phyloP scores from a whole-genome alignment of 2,329 filamentous ascomycete genomes.

The Apiospora pterosperma region DNA sequence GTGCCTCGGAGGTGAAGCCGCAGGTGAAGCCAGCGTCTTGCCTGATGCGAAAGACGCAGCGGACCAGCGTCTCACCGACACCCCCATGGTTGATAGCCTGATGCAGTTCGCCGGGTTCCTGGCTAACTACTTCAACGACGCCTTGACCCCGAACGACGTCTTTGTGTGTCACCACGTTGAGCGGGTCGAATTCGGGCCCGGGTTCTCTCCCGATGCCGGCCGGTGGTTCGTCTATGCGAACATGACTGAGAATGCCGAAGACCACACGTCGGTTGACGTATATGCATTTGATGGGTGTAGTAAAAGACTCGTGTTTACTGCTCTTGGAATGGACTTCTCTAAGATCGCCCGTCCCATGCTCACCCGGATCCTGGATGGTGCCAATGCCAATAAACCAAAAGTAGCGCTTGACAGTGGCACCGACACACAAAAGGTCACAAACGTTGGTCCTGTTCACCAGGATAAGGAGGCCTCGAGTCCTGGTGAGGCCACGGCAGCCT shows the following conservation, averaged over 20 bases:
- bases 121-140: conserved; percentile 15
- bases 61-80: conserved; percentile 14
- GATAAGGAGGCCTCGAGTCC: fast-evolving
- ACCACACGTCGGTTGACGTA: conserved; percentile 5
- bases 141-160: conserved; percentile 9
- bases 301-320: not conserved
- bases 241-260: conserved; percentile 12
- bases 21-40: conserved; percentile 13
- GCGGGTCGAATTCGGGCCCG: conserved; percentile 18
- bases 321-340: not conserved
- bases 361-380: not conserved
- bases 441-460: not conserved
- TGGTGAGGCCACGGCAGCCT: too few relatives aligned
- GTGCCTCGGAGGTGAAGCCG: conserved; percentile 17
- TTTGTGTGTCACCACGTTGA: conserved; percentile 20
- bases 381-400: not conserved
- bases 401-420: fast-evolving
- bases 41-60: conserved; percentile 4
- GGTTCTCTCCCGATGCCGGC: conserved; percentile 15
- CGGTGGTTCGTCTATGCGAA: conserved; percentile 14
- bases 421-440: too few relatives aligned
- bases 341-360: not conserved
- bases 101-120: conserved; percentile 18
- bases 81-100: conserved; percentile 16
- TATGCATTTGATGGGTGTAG: conserved; percentile 14